phyloP scores from a whole-genome alignment of 2,329 filamentous ascomycete species.

The Alternaria brassicae region DNA sequence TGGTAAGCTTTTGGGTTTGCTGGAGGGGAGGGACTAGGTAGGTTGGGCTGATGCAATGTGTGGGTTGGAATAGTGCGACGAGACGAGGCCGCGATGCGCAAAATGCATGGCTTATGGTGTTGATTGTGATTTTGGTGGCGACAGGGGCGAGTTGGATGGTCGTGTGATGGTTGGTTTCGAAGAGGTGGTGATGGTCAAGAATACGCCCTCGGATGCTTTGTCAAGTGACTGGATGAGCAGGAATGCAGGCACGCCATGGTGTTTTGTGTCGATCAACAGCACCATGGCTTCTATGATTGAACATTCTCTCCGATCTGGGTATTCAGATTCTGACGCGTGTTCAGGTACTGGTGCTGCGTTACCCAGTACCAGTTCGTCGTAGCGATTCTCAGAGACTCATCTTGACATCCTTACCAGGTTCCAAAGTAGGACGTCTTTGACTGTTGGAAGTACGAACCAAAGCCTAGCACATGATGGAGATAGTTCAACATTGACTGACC shows the following conservation, averaged over 20 bases:
- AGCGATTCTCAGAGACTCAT: conserved; percentile 27
- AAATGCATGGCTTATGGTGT: conserved; percentile 59
- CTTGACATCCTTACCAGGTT: conserved; percentile 53
- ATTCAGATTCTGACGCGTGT: neutral
- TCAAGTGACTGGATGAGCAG: neutral
- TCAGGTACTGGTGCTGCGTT: neutral
- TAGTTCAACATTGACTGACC: neutral
- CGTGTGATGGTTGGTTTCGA: neutral
- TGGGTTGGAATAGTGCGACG: conserved; percentile 60
- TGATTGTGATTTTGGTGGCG: conserved; percentile 52
- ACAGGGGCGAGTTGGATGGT: neutral
- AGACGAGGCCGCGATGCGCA: conserved; percentile 58
- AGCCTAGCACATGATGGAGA: neutral
- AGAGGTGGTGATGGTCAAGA: neutral
- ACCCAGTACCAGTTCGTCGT: conserved; percentile 3
- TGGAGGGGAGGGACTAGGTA: conserved; percentile 4
- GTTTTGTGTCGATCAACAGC: conserved; percentile 22
- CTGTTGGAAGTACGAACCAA: conserved; percentile 43
- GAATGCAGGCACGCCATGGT: neutral
- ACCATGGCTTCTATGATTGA: conserved; percentile 24
- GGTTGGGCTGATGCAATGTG: neutral
- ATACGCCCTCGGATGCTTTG: neutral
- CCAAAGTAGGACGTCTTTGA: conserved; percentile 52
- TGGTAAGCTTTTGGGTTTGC: neutral
- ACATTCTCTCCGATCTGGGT: conserved; percentile 12